These are phyloP conservation scores for Parathielavia hyrcaniae DNA, from an alignment of 495 filamentous ascomycete genomes.

Conservation along the genomic window DNA sequence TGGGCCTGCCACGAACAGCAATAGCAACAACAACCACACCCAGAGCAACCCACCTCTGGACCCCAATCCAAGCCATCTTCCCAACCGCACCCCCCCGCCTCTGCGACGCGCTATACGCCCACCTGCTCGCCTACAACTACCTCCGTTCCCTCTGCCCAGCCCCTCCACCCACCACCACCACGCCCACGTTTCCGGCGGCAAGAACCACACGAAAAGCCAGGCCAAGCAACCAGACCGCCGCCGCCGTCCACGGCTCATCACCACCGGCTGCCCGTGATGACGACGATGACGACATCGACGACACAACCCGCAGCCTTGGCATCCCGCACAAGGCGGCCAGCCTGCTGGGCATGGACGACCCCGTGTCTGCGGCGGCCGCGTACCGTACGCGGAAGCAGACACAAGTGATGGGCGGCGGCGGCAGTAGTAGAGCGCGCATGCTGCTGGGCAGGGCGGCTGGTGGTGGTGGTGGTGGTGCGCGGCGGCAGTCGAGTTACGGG, in stretches of 20 bases:
- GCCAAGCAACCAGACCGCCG: no score
- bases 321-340: constrained; percentile 40
- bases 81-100: constrained; percentile 49
- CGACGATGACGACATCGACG: constrained; percentile 19
- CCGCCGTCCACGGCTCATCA: neutral
- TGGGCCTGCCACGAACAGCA: neutral
- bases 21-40: constrained; percentile 9
- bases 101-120: constrained; percentile 58
- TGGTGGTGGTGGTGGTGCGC: no score
- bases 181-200: neutral
- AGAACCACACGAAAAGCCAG: neutral
- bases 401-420: neutral
- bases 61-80: constrained; percentile 54
- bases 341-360: constrained; percentile 35
- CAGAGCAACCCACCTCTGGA: constrained; percentile 27
- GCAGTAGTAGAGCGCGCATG: no score
- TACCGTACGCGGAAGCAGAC: neutral
- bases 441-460: no score
- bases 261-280: no score
- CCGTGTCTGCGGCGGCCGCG: neutral
- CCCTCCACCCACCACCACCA: neutral
- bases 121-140: constrained; percentile 58
- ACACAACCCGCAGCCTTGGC: constrained; percentile 17
- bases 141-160: constrained; percentile 40
- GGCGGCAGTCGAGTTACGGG: neutral